Evolutionary conservation across 805 yeast species (phyloP).

Genomic region (Scheffersomyces spartinae): DNA sequence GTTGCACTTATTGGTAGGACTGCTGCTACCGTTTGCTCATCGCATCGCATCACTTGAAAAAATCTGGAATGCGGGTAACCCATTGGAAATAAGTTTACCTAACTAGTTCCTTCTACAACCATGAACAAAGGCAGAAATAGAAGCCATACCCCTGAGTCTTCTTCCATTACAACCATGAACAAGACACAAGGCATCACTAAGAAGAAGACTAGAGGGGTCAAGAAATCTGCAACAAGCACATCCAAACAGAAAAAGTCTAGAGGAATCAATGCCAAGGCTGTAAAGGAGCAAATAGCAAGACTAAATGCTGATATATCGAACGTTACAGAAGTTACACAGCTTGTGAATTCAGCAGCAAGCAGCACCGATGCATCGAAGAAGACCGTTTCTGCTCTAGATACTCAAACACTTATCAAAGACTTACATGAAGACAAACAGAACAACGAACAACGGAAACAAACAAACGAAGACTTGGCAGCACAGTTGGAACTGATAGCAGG

Average conservation of each 20-base stretch:
- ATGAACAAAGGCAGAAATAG: background rate
- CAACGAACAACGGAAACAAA: background rate
- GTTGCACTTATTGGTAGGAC: background rate
- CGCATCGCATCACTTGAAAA: background rate
- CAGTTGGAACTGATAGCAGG: constrained; percentile 1
- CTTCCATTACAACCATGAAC: constrained; percentile 1
- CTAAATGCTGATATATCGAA: constrained; percentile 16
- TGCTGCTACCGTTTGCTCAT: background rate
- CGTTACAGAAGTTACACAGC: too few relatives aligned
- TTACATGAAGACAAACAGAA: background rate
- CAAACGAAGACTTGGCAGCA: background rate
- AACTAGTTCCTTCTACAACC: too few relatives aligned
- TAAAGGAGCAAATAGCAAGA: constrained; percentile 20
- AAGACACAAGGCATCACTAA: constrained; percentile 1
- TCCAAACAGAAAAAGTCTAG: constrained; percentile 6
- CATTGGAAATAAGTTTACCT: too few relatives aligned
- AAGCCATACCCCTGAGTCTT: background rate
- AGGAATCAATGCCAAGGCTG: constrained; percentile 14
- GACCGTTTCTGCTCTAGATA: constrained; percentile 9
- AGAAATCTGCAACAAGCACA: constrained; percentile 6
- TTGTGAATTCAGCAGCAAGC: too few relatives aligned
- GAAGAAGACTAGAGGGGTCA: constrained; percentile 1
- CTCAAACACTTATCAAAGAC: background rate
- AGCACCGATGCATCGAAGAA: too few relatives aligned
- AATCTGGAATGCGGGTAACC: background rate